phyloP scores from a whole-genome alignment of 495 filamentous ascomycete species.

The Penicillium cinerascens region DNA sequence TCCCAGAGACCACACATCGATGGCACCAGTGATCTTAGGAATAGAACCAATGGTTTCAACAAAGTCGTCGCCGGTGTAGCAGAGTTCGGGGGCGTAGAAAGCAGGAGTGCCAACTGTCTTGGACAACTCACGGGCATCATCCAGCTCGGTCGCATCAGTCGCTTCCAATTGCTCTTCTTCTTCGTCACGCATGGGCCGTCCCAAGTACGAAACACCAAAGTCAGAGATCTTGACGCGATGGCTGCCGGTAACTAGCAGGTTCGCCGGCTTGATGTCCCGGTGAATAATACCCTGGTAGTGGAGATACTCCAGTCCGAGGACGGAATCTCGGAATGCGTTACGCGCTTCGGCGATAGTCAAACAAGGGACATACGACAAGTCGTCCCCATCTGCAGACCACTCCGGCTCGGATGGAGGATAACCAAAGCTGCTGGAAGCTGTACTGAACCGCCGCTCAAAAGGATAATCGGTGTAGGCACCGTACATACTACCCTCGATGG shows the following conservation, averaged over 20 bases:
- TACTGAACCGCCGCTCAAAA: conserved; percentile 46
- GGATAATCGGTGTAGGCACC: conserved; percentile 61
- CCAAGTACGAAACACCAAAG: conserved; percentile 97
- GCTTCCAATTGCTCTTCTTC: conserved; percentile 75
- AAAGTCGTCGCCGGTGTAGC: conserved; percentile 62
- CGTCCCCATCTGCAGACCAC: conserved; percentile 59
- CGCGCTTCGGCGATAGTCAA: conserved; percentile 84
- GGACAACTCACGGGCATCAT: conserved; percentile 88
- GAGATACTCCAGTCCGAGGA: conserved; percentile 90
- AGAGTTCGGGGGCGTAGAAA: conserved; percentile 98
- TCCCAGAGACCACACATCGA: conserved; percentile 96
- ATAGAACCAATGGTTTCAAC: conserved; percentile 41
- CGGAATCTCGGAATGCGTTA: conserved; percentile 84
- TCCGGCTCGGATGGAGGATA: conserved; percentile 57
- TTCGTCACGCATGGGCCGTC: conserved; percentile 74
- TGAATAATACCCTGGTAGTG: conserved; percentile 97
- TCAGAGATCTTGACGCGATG: conserved; percentile 97
- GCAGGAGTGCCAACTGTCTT: conserved; percentile 98
- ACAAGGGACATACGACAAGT: conserved; percentile 85
- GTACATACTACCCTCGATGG: conserved; percentile 74
- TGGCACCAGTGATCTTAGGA: conserved; percentile 62
- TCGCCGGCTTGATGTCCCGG: conserved; percentile 98
- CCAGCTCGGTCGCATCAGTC: conserved; percentile 76
- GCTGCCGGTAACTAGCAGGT: conserved; percentile 81
- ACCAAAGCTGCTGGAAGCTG: conserved; percentile 46